A percentile compares a stretch with the other conserved stretches of the same genome.
Conservation (phyloP, 257 asterid species). For the Anisodus tanguticus region DNA sequence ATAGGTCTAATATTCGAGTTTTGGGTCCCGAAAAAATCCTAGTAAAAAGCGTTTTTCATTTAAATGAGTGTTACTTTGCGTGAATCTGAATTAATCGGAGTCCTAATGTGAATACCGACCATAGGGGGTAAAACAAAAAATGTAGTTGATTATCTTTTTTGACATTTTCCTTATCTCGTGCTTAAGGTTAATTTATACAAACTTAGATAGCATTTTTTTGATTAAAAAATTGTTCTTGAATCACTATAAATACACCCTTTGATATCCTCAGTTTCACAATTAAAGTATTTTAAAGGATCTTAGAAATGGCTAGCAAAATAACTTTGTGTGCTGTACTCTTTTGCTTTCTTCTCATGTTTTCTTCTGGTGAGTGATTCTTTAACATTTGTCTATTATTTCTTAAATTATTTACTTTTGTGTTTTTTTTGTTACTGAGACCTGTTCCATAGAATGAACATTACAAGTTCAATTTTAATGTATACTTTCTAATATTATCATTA, state of each 20-base stretch:
- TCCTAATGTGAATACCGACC: accelerated
- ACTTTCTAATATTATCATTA: no score
- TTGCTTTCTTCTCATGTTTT: constrained; percentile 25
- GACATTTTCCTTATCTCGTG: neutral
- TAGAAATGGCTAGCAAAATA: constrained; percentile 32
- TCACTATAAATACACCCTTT: neutral
- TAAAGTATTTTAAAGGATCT: neutral
- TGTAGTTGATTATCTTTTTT: neutral
- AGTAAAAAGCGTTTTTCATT: accelerated
- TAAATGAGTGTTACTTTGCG: neutral
- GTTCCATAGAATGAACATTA: no score
- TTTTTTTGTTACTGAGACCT: no score
- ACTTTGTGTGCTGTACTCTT: neutral
- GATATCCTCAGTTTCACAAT: neutral
- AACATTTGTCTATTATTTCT: neutral
- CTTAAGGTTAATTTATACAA: neutral
- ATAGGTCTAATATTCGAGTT: neutral
- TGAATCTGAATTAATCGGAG: accelerated
- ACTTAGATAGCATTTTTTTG: no score
- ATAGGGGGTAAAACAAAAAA: no score
- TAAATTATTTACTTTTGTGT: neutral
- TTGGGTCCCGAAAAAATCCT: accelerated
- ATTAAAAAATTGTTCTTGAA: neutral
- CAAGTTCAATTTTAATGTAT: no score
- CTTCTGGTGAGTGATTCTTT: constrained; percentile 22